Percentiles rank a stretch among this genome's conserved stretches.
phyloP scores from a whole-genome alignment of 257 asterid species.

The Ligustrum vulgare region DNA sequence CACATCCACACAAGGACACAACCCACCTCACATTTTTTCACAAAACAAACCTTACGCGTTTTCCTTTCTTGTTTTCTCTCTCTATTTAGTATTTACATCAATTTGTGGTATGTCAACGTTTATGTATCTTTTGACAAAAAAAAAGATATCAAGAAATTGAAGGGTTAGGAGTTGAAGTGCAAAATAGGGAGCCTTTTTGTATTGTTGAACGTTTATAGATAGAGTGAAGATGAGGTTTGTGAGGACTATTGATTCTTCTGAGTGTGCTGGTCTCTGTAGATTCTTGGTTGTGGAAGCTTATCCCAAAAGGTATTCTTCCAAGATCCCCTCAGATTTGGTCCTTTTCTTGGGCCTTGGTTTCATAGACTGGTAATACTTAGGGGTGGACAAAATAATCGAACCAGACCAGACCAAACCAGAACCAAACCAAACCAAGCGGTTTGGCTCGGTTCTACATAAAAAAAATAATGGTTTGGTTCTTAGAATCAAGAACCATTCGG shows the following conservation, averaged over 20 bases:
- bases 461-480: too few species aligned
- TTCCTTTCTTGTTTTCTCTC: constrained; percentile 14
- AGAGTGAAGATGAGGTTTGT: constrained; percentile 48
- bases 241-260: constrained; percentile 58
- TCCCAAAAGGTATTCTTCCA: constrained; percentile 95
- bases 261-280: constrained; percentile 53
- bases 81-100: not conserved
- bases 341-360: constrained; percentile 96
- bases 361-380: constrained; percentile 84
- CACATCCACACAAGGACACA: not conserved
- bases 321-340: constrained; percentile 94
- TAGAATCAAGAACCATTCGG: too few species aligned
- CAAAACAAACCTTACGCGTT: constrained; percentile 22
- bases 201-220: constrained; percentile 7
- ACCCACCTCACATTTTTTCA: not conserved
- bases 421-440: too few species aligned
- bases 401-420: too few species aligned
- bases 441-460: too few species aligned
- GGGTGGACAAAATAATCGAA: too few species aligned
- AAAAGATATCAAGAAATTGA: constrained; percentile 3
- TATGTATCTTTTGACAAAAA: constrained; percentile 13
- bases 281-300: constrained; percentile 87
- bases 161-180: not conserved
- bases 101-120: not conserved
- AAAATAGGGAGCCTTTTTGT: not conserved